Conservation (phyloP, 352 stramenopile species). For the Phytophthora sansomeana region DNA sequence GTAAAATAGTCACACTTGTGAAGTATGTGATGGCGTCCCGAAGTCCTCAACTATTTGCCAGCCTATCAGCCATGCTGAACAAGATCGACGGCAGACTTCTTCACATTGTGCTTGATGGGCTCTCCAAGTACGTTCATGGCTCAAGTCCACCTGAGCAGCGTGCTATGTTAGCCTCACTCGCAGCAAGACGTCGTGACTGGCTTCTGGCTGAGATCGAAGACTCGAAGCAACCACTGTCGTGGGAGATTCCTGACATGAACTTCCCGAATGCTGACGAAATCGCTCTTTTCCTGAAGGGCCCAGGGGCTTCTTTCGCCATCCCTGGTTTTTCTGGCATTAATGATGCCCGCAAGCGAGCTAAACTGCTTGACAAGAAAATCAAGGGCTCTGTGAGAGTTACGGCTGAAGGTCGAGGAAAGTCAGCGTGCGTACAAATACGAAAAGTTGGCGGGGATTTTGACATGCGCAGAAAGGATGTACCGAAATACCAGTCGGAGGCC, state of each 20-base stretch:
- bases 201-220: slow-evolving; percentile 14
- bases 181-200: slow-evolving; percentile 10
- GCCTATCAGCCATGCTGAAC: background rate
- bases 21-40: slow-evolving; percentile 3
- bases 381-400: slow-evolving; percentile 6
- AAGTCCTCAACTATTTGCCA: slow-evolving; percentile 2
- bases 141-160: slow-evolving; percentile 4
- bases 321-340: slow-evolving; percentile 6
- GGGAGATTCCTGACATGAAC: background rate
- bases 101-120: slow-evolving; percentile 6
- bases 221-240: slow-evolving; percentile 12
- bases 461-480: background rate
- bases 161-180: background rate
- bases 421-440: slow-evolving; percentile 13
- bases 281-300: slow-evolving; percentile 9
- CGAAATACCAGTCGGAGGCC: slow-evolving; percentile 1
- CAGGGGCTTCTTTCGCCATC: background rate
- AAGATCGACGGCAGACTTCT: slow-evolving; percentile 1
- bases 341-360: slow-evolving; percentile 7
- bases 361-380: slow-evolving; percentile 8
- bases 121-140: background rate
- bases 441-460: slow-evolving; percentile 17
- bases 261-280: slow-evolving; percentile 4
- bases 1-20: slow-evolving; percentile 1
- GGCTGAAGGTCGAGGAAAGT: slow-evolving; percentile 5